Conservation (phyloP, 192 early-diverging fungal species). For the Cetraspora pellucida region DNA sequence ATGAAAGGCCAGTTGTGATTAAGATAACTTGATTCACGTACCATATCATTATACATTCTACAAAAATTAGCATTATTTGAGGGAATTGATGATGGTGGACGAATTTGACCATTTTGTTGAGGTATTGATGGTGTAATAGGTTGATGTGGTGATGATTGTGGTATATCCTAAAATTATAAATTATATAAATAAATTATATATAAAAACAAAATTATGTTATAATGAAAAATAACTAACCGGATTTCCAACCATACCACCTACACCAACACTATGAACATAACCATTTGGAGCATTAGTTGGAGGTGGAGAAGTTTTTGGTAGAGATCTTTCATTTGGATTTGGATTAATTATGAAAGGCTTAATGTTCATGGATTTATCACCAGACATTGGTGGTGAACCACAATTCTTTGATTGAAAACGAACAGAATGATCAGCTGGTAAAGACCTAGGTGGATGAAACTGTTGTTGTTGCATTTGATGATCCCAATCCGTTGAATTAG, state of each 20-base stretch:
- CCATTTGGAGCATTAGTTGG: background rate
- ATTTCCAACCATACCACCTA: background rate
- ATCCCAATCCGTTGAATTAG: slow-evolving; percentile 13
- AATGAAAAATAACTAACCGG: background rate
- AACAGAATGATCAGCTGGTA: no score
- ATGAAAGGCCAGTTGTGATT: background rate
- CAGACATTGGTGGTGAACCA: background rate
- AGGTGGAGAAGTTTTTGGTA: background rate
- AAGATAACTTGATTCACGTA: slow-evolving; percentile 3
- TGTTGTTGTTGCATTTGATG: background rate
- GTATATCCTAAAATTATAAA: background rate
- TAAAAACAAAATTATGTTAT: background rate
- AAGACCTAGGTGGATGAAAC: background rate
- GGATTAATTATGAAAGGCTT: background rate
- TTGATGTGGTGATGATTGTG: background rate
- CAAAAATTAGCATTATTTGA: no score
- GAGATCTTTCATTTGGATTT: background rate
- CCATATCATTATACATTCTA: slow-evolving; percentile 33
- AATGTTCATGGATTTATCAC: background rate
- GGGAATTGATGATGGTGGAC: background rate
- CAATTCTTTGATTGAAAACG: background rate
- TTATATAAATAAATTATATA: background rate
- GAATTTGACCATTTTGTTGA: background rate
- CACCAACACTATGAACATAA: background rate
- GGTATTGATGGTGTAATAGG: background rate